phyloP scores from a whole-genome alignment of 345 rosid species.

The Eucalyptus marginata region DNA sequence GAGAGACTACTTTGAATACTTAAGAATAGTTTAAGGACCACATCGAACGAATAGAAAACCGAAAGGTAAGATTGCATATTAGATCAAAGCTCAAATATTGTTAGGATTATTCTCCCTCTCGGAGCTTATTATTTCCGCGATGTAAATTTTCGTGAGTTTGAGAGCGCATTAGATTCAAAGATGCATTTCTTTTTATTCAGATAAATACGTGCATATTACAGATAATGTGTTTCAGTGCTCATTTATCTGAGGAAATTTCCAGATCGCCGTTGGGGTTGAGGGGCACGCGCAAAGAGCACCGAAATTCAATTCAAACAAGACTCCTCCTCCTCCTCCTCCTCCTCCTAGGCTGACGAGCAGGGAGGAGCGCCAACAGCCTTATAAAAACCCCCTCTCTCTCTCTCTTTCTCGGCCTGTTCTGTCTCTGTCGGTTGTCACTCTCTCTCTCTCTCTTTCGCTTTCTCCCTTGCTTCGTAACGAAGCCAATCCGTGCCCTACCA shows the following conservation, averaged over 20 bases:
- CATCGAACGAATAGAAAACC: not conserved
- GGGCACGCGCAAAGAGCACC: not conserved
- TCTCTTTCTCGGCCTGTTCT: not conserved
- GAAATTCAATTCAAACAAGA: not conserved
- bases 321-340: not conserved
- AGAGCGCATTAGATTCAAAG: not conserved
- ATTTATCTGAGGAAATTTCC: not conserved
- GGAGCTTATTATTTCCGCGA: not conserved
- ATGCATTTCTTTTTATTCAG: not conserved
- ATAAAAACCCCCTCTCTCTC: not conserved
- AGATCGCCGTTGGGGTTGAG: not conserved
- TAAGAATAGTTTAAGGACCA: not conserved
- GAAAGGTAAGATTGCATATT: not conserved
- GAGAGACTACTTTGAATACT: not conserved
- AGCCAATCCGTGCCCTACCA: not conserved
- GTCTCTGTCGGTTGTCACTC: too few species aligned
- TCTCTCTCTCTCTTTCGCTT: not conserved
- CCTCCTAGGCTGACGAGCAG: not conserved
- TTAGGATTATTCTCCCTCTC: not conserved
- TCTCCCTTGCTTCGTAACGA: not conserved
- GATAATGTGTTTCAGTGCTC: too few species aligned
- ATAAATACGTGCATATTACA: too few species aligned
- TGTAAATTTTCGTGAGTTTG: too few species aligned
- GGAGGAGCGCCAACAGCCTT: not conserved
- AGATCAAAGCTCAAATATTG: fast-evolving